Percentiles rank a stretch among this genome's conserved stretches.
phyloP scores from a whole-genome alignment of 73 alveolate species.

The Stentor coeruleus region DNA sequence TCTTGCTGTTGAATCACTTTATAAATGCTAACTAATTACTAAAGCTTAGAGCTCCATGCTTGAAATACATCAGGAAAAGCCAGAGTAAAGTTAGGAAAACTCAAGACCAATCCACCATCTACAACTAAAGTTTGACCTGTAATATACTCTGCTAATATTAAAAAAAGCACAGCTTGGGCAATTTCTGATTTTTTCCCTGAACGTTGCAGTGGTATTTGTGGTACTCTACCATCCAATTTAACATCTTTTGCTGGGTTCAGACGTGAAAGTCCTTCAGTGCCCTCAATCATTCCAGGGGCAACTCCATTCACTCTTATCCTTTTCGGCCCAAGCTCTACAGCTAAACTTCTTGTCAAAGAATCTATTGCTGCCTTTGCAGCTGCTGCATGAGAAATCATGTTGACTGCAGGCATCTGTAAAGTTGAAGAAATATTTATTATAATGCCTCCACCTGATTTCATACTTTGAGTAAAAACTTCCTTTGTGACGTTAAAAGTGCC shows the following conservation, averaged over 20 bases:
- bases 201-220: slow-evolving; percentile 32
- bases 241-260: slow-evolving; percentile 38
- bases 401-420: slow-evolving; percentile 70
- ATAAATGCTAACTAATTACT: not conserved
- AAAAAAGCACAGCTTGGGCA: slow-evolving; percentile 65
- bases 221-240: slow-evolving; percentile 47
- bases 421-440: slow-evolving; percentile 76
- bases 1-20: too few species aligned
- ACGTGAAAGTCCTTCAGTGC: slow-evolving; percentile 82
- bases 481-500: slow-evolving; percentile 78
- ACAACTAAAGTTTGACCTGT: slow-evolving; percentile 71
- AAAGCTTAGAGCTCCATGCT: not conserved
- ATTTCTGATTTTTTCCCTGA: slow-evolving; percentile 49
- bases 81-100: slow-evolving; percentile 67
- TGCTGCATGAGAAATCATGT: slow-evolving; percentile 65
- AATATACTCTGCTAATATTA: slow-evolving; percentile 65
- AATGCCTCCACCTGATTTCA: slow-evolving; percentile 69
- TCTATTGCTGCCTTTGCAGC: slow-evolving; percentile 89
- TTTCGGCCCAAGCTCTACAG: slow-evolving; percentile 84
- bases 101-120: slow-evolving; percentile 77
- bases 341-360: slow-evolving; percentile 73
- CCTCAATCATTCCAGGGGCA: slow-evolving; percentile 82
- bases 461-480: slow-evolving; percentile 56
- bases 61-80: not conserved
- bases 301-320: slow-evolving; percentile 75